Evolutionary conservation across 2,329 filamentous ascomycete species (phyloP).

Genomic region (Aureobasidium sp.): DNA sequence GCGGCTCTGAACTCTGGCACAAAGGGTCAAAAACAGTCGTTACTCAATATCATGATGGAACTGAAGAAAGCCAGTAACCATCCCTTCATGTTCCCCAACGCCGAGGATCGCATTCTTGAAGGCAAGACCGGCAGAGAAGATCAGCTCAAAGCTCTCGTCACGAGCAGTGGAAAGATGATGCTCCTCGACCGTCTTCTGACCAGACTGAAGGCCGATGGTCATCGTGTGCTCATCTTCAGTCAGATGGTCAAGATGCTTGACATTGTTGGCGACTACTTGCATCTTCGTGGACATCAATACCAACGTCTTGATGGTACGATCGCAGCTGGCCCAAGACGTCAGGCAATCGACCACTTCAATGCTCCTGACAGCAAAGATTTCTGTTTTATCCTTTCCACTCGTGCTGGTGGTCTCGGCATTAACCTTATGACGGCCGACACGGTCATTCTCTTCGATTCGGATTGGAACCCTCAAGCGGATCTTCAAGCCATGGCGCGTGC

Average conservation of each 20-base stretch:
- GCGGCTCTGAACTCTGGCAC: conserved; percentile 85
- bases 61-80: conserved; percentile 99
- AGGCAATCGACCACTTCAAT: conserved; percentile 98
- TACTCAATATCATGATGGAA: conserved; percentile 99
- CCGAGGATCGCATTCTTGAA: conserved; percentile 75
- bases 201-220: conserved; percentile 87
- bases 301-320: conserved; percentile 95
- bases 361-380: conserved; percentile 94
- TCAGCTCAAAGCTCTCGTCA: conserved; percentile 84
- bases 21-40: conserved; percentile 85
- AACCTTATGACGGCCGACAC: conserved; percentile 99
- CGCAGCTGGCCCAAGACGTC: conserved; percentile 74
- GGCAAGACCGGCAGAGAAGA: conserved; percentile 76
- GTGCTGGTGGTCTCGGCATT: conserved; percentile 95
- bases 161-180: conserved; percentile 99
- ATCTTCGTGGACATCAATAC: conserved; percentile 87
- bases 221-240: conserved; percentile 95
- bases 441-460: conserved; percentile 94
- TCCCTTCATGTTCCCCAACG: conserved; percentile 93
- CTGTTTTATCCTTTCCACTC: conserved; percentile 88
- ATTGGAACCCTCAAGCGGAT: conserved; percentile 98
- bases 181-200: conserved; percentile 88
- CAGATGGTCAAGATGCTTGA: conserved; percentile 99
- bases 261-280: conserved; percentile 89
- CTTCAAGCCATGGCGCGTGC: conserved; percentile 97